These are phyloP conservation scores for Hansfordia pulvinata DNA, from an alignment of 2,329 filamentous ascomycete genomes.

Conservation along the genomic window DNA sequence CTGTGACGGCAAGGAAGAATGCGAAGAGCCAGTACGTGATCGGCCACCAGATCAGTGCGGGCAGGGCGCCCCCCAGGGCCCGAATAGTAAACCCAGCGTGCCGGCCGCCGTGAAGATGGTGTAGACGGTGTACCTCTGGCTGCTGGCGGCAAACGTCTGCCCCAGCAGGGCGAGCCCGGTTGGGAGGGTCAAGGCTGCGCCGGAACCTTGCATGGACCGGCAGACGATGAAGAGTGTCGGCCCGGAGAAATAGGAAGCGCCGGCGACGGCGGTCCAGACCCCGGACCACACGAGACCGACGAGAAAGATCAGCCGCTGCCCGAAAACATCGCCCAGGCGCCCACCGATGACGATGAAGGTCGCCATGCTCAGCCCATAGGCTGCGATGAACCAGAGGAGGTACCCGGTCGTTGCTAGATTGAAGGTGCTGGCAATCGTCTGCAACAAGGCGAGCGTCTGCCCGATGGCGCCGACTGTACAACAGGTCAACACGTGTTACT, in stretches of 20 bases:
- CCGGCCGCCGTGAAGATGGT: constrained; percentile 31
- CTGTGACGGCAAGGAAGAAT: constrained; percentile 19
- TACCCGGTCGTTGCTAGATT: constrained; percentile 24
- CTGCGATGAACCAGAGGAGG: constrained; percentile 43
- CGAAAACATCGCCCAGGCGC: constrained; percentile 42
- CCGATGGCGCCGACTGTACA: constrained; percentile 25
- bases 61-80: constrained; percentile 23
- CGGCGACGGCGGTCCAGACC: constrained; percentile 35
- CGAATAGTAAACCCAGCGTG: constrained; percentile 31
- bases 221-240: constrained; percentile 32
- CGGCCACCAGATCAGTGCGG: constrained; percentile 31
- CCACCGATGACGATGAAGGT: constrained; percentile 45
- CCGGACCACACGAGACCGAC: constrained; percentile 40
- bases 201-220: constrained; percentile 45
- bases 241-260: constrained; percentile 25
- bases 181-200: constrained; percentile 47
- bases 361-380: constrained; percentile 40
- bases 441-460: constrained; percentile 31
- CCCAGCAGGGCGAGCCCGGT: constrained; percentile 52
- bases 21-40: constrained; percentile 31
- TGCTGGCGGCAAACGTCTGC: constrained; percentile 38
- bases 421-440: constrained; percentile 32
- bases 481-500: too few species aligned
- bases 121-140: constrained; percentile 47
- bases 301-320: constrained; percentile 40